Percentiles rank a stretch among this genome's conserved stretches.
Evolutionary conservation across 805 yeast species (phyloP).

Genomic region (Saccharomycopsis sp.): DNA sequence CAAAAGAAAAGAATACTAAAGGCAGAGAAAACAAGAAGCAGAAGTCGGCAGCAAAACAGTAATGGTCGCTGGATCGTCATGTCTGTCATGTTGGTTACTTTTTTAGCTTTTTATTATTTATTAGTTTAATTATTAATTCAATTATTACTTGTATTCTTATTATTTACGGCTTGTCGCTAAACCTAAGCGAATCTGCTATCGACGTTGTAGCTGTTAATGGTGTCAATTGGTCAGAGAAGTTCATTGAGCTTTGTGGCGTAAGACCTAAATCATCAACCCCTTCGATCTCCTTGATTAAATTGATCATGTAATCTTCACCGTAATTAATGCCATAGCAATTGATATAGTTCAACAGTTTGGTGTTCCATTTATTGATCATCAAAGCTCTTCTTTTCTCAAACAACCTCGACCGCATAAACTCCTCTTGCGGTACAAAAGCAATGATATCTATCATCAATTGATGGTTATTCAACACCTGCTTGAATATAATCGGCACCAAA

Average conservation of each 20-base stretch:
- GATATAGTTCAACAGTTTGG: conserved; percentile 37
- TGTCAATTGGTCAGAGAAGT: background rate
- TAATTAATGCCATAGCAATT: conserved; percentile 50
- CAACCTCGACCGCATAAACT: conserved; percentile 62
- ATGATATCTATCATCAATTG: conserved; percentile 79
- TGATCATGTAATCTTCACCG: conserved; percentile 61
- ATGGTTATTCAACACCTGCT: conserved; percentile 71
- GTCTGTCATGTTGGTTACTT: too few relatives aligned
- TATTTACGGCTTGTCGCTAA: too few relatives aligned
- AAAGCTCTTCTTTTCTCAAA: conserved; percentile 73
- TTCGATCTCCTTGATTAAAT: conserved; percentile 50
- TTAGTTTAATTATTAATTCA: too few relatives aligned
- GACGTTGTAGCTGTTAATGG: background rate
- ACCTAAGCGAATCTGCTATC: too few relatives aligned
- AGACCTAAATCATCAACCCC: conserved; percentile 3
- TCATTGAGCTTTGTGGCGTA: conserved; percentile 1
- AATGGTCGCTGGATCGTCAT: too few relatives aligned
- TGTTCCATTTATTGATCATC: conserved; percentile 51
- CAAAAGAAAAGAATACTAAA: background rate
- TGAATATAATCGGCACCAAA: conserved; percentile 76
- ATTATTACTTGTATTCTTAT: too few relatives aligned
- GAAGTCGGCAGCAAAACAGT: background rate
- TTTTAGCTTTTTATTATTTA: too few relatives aligned
- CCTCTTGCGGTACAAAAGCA: conserved; percentile 62
- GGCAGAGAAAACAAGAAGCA: background rate